Evolutionary conservation across 495 filamentous ascomycete genomes (phyloP).

Genomic region (Aspergillus cristatus): DNA sequence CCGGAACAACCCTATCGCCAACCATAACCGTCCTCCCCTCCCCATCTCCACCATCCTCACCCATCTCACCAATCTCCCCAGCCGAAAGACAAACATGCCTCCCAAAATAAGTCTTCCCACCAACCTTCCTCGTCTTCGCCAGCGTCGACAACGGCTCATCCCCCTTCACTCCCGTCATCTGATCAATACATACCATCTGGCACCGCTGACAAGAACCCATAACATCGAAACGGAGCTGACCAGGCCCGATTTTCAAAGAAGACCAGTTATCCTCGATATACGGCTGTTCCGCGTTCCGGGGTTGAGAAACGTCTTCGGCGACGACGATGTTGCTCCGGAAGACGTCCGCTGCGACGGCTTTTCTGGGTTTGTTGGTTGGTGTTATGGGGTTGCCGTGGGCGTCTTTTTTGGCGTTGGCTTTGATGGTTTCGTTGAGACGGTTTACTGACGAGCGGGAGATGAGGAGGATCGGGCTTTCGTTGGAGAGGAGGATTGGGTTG

Average conservation of each 20-base stretch:
- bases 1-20: constrained; percentile 32
- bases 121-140: constrained; percentile 70
- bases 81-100: constrained; percentile 50
- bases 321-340: constrained; percentile 83
- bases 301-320: constrained; percentile 34
- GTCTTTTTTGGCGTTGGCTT: constrained; percentile 22
- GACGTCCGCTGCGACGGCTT: constrained; percentile 57
- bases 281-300: constrained; percentile 29
- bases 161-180: constrained; percentile 64
- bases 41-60: constrained; percentile 9
- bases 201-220: constrained; percentile 79
- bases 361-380: constrained; percentile 7
- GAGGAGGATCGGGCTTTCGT: constrained; percentile 84
- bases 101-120: constrained; percentile 81
- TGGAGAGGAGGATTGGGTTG: constrained; percentile 69
- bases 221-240: constrained; percentile 48
- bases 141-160: constrained; percentile 85
- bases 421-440: constrained; percentile 62
- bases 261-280: constrained; percentile 47
- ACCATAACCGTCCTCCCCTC: constrained; percentile 29
- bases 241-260: constrained; percentile 25
- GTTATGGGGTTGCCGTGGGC: constrained; percentile 1
- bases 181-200: constrained; percentile 93
- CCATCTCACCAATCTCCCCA: constrained; percentile 6
- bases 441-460: constrained; percentile 76